Evolutionary conservation across 1,284 basidiomycete species (phyloP).

Genomic region (Trichosporon sp.): DNA sequence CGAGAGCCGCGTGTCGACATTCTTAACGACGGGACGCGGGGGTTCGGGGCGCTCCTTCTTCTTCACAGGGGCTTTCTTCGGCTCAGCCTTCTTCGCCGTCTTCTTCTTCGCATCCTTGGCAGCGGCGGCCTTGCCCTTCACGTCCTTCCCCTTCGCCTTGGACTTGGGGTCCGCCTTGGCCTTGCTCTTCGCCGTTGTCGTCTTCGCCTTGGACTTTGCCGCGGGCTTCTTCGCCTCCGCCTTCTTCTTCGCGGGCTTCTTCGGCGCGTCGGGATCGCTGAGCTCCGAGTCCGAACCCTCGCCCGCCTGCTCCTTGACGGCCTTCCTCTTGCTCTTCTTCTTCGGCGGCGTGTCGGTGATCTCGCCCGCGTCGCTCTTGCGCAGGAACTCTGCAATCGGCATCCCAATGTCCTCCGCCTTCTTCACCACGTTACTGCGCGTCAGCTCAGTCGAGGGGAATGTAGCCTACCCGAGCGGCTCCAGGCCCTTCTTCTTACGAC

Average conservation of each 20-base stretch:
- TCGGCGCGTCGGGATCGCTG: conserved; percentile 28
- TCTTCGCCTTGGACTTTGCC: neutral
- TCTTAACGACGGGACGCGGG: conserved; percentile 38
- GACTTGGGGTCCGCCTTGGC: conserved; percentile 21
- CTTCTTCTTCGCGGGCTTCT: conserved; percentile 27
- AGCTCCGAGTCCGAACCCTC: conserved; percentile 27
- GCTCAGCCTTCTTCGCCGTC: conserved; percentile 16
- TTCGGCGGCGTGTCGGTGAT: neutral
- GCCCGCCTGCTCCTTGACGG: neutral
- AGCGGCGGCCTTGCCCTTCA: conserved; percentile 27
- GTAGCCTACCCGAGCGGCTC: conserved; percentile 32
- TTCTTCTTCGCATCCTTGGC: conserved; percentile 26
- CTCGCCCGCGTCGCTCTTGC: conserved; percentile 20
- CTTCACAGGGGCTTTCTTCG: conserved; percentile 25
- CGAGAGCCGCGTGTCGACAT: conserved; percentile 39
- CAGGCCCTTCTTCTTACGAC: conserved; percentile 43
- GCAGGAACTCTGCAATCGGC: conserved; percentile 25
- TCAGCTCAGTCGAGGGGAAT: neutral
- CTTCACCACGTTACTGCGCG: conserved; percentile 31
- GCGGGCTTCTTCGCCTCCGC: neutral
- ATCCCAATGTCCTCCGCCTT: conserved; percentile 26
- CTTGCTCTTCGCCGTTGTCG: conserved; percentile 21
- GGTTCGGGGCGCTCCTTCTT: conserved; percentile 27
- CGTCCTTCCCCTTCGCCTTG: conserved; percentile 23
- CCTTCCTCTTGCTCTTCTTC: conserved; percentile 5